Evolutionary conservation across 768 basidiomycete genomes (phyloP).

Genomic region (Russula foetens): DNA sequence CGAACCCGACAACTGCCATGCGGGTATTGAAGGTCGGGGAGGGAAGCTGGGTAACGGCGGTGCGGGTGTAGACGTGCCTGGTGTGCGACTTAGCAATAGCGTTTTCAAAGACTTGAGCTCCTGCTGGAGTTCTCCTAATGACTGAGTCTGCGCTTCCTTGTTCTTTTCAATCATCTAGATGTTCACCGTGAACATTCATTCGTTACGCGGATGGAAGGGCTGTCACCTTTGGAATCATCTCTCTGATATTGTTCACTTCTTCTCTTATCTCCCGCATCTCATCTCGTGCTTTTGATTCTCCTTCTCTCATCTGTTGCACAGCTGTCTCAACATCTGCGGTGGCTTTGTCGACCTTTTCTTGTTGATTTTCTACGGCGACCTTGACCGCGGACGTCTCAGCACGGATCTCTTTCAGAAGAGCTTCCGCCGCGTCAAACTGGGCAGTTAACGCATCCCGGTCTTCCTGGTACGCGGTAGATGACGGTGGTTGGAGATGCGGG

Average conservation of each 20-base stretch:
- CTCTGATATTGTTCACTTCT: constrained; percentile 82
- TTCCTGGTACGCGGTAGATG: constrained; percentile 79
- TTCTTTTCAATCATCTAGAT: constrained; percentile 90
- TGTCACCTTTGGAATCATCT: constrained; percentile 86
- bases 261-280: constrained; percentile 90
- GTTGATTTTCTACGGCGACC: constrained; percentile 68
- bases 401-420: constrained; percentile 72
- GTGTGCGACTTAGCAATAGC: constrained; percentile 67
- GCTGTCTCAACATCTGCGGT: constrained; percentile 65
- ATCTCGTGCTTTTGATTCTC: constrained; percentile 69
- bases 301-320: constrained; percentile 67
- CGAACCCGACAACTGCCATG: constrained; percentile 74
- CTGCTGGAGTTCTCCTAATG: constrained; percentile 80
- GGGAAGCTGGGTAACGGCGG: constrained; percentile 43
- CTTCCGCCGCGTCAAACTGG: constrained; percentile 86
- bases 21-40: constrained; percentile 70
- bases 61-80: constrained; percentile 40
- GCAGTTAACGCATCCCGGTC: constrained; percentile 78
- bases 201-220: neutral
- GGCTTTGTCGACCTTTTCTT: constrained; percentile 59
- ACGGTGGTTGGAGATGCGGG: constrained; percentile 86
- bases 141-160: constrained; percentile 75
- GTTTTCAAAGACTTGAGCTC: constrained; percentile 94
- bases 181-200: constrained; percentile 1
- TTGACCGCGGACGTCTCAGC: constrained; percentile 66